These are phyloP conservation scores for Volvox reticuliferus DNA, from an alignment of 139 green algal species.

Conservation along the genomic window DNA sequence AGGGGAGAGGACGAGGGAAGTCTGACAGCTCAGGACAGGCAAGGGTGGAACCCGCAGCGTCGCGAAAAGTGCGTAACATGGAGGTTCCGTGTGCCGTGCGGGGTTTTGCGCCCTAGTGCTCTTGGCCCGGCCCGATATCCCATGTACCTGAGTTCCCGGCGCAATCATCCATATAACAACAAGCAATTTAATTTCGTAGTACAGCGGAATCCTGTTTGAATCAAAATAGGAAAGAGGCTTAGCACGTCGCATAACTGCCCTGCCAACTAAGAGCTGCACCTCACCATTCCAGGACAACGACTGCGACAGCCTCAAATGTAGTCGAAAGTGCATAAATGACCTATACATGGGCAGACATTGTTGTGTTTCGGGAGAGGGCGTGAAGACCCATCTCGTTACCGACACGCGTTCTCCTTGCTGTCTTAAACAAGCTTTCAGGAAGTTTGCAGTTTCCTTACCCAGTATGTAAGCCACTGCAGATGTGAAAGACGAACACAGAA, in stretches of 20 bases:
- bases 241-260: no score
- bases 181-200: slow-evolving; percentile 56
- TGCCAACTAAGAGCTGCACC: neutral
- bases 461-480: slow-evolving; percentile 44
- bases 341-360: neutral
- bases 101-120: no score
- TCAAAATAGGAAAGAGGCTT: no score
- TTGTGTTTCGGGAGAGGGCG: no score
- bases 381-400: no score
- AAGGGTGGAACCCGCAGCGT: neutral
- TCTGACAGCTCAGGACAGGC: neutral
- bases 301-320: neutral
- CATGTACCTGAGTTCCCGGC: slow-evolving; percentile 46
- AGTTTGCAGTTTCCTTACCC: no score
- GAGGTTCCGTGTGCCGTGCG: no score
- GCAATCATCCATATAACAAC: slow-evolving; percentile 58
- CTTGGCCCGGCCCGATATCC: neutral
- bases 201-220: slow-evolving; percentile 51
- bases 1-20: neutral
- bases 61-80: neutral
- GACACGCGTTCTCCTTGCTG: no score
- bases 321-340: slow-evolving; percentile 14
- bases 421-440: neutral
- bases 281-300: neutral
- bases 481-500: neutral